Conservation (phyloP, 2,329 filamentous ascomycete genomes). For the Hymenoscyphus linearis region DNA sequence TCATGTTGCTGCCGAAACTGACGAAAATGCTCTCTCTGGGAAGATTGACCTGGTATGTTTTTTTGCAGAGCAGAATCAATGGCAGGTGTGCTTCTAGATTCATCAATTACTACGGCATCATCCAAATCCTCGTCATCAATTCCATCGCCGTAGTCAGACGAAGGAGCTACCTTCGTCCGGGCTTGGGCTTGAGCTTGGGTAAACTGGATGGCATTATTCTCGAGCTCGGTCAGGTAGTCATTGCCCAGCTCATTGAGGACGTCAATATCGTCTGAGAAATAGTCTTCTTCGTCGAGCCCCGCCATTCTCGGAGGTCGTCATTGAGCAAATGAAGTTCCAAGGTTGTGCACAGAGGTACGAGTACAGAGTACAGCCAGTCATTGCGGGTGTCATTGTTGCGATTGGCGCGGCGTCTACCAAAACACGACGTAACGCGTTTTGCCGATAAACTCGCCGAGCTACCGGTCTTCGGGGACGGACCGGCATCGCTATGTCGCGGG, state of each 20-base stretch:
- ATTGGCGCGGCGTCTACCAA: neutral
- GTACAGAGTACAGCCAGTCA: neutral
- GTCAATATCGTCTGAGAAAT: slow-evolving; percentile 55
- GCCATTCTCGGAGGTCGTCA: slow-evolving; percentile 36
- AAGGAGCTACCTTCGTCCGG: slow-evolving; percentile 21
- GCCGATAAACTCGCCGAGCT: neutral
- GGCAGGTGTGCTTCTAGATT: slow-evolving; percentile 25
- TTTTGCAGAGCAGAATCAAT: slow-evolving; percentile 13
- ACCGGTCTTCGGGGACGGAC: neutral
- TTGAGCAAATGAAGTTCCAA: slow-evolving; percentile 15
- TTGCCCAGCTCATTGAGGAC: slow-evolving; percentile 53
- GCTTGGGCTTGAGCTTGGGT: slow-evolving; percentile 35
- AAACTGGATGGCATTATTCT: slow-evolving; percentile 56
- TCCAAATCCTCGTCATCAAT: slow-evolving; percentile 41
- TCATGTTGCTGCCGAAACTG: slow-evolving; percentile 24
- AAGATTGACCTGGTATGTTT: slow-evolving; percentile 13
- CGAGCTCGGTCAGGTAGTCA: slow-evolving; percentile 54
- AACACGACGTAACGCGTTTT: neutral
- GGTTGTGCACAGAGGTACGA: neutral
- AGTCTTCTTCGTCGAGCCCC: slow-evolving; percentile 42
- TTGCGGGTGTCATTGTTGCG: neutral
- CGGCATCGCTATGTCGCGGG: neutral
- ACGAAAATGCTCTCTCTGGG: slow-evolving; percentile 22
- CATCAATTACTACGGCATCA: slow-evolving; percentile 46
- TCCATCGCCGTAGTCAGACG: slow-evolving; percentile 35